Conservation (phyloP, 148 eudicot genomes). For the Silene uniflora region DNA sequence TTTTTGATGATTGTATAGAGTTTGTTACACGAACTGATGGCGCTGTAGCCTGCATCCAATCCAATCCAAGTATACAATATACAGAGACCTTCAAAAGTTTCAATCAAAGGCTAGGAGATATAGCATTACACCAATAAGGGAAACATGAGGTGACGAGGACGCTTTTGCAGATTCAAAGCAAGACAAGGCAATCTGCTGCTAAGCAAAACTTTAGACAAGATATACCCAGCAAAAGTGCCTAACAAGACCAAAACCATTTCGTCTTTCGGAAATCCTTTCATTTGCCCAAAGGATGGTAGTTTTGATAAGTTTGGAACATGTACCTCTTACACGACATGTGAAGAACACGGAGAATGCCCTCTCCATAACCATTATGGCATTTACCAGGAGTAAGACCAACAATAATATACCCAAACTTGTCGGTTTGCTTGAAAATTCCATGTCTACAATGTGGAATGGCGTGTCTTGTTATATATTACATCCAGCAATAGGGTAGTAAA, state of each 20-base stretch:
- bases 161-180: conserved; percentile 9
- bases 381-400: conserved; percentile 7
- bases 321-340: background rate
- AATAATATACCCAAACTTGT: background rate
- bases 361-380: background rate
- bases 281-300: background rate
- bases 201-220: conserved; percentile 11
- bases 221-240: conserved; percentile 8
- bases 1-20: too few relatives aligned
- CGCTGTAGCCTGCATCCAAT: too few relatives aligned
- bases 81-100: background rate
- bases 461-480: conserved; percentile 10
- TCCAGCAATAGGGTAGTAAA: background rate
- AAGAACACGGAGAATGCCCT: conserved; percentile 5
- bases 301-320: conserved; percentile 7
- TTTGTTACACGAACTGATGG: too few relatives aligned
- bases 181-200: background rate
- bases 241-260: conserved; percentile 17
- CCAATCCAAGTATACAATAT: background rate
- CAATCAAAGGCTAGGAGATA: background rate
- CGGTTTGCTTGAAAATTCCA: background rate
- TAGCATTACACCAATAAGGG: background rate
- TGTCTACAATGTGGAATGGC: background rate
- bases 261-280: conserved; percentile 14
- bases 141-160: background rate